Base-by-base conservation (phyloP, 805 yeast species). In the Yarrowia divulgata region DNA sequence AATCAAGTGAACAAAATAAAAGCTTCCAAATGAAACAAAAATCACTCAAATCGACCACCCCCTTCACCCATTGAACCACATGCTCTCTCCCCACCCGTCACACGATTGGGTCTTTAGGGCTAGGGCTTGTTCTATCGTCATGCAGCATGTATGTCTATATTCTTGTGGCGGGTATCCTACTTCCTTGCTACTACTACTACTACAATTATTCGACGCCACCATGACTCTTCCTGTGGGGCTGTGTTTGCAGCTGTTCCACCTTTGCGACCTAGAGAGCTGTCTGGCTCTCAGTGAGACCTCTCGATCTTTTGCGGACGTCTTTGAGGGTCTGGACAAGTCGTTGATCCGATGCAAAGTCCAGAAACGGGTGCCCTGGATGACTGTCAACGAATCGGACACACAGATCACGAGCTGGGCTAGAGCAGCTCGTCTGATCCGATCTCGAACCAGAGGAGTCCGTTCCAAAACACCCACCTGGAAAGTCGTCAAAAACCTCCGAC, bases 141-240 rank as follows among this genome's bases (percentile, higher is more conserved):
- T 46, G 50, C 50, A 19, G 12, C n/a, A n/a, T n/a, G n/a, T n/a
- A n/a, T 23, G 29, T 23, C 29, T 23, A 23, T 23, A 23, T 23
- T 23, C 29, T 23, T 23, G 29, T 23, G 29, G 29, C 29, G 29
- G 29, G 29, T 23, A 23, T 23, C 29, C 29, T 23, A 23, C 29
- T 34, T 32, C 42, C 29, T 50, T 34, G 57, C 32, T 18, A 50
- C 37, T 10, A 29, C 8, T 16, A 34, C 40, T 18, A 8, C 29
- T 23, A 23, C 29, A 23, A 23, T 23, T 23, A 4, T 2, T 23
- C 4, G 29, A 12, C 7, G n/a, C 13, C 9, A 13, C 13, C 5
- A 54, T 54, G 60, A 23, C 35, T 3, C 43, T 54, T 19, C 60
- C 60, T 4, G 60, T 54, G 35, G 60, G 39, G 45, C 23, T 54